phyloP scores from a whole-genome alignment of 2,329 filamentous ascomycete species.

The Didymellaceae sp. region DNA sequence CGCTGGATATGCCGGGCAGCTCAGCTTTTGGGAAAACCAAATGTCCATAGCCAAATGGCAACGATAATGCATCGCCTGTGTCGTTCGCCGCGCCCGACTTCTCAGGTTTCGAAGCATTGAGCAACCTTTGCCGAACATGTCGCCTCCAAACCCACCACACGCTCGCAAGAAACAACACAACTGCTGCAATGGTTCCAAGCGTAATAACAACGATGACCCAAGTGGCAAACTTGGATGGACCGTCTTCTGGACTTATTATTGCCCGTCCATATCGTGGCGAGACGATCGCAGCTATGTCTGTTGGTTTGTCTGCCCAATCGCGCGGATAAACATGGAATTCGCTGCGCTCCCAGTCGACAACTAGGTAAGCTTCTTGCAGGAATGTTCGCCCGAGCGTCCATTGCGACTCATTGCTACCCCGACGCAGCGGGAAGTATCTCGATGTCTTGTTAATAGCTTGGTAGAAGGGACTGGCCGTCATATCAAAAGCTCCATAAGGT shows the following conservation, averaged over 20 bases:
- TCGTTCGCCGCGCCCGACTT: background rate
- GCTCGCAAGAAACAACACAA: background rate
- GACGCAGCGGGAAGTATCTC: background rate
- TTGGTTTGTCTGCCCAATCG: background rate
- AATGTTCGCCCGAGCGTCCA: background rate
- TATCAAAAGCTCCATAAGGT: too few relatives aligned
- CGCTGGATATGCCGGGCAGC: background rate
- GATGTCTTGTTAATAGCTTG: background rate
- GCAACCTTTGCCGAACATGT: background rate
- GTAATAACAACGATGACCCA: background rate
- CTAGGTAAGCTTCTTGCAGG: background rate
- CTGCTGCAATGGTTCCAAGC: background rate
- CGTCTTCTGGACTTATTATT: background rate
- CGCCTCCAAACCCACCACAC: background rate
- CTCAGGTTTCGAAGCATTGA: too few relatives aligned
- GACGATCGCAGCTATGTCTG: background rate
- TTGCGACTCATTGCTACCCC: background rate
- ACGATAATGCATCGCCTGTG: background rate
- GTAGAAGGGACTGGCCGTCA: too few relatives aligned
- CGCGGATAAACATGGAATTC: background rate
- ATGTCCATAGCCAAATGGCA: background rate
- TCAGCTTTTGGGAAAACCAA: background rate
- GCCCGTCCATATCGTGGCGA: background rate
- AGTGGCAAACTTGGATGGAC: background rate
- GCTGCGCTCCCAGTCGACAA: background rate